Evolutionary conservation across 225 moss, liverwort and hornwort species (phyloP).

Genomic region (Physcomitrium patens): DNA sequence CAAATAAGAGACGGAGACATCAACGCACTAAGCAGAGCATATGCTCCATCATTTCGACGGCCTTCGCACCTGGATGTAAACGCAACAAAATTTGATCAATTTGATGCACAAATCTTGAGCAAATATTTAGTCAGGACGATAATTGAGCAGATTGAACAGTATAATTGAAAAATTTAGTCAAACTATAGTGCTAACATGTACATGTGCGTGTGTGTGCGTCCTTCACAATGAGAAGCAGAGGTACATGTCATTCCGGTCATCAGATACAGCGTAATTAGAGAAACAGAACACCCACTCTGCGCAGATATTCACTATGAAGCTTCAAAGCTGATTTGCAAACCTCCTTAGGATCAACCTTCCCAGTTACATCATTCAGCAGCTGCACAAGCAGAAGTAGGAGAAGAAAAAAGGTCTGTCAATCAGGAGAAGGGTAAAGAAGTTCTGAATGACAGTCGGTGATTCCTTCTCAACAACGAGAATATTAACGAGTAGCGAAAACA

Average conservation of each 20-base stretch:
- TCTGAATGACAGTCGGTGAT: neutral
- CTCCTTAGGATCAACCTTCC: constrained; percentile 86
- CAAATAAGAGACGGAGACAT: neutral
- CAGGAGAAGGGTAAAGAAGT: too few relatives aligned
- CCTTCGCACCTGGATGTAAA: constrained; percentile 46
- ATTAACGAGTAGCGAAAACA: neutral
- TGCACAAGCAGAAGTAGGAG: constrained; percentile 34
- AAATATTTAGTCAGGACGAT: neutral
- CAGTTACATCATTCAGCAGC: constrained; percentile 91
- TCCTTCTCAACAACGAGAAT: neutral
- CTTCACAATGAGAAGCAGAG: too few relatives aligned
- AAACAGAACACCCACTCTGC: constrained; percentile 60
- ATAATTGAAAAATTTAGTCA: neutral
- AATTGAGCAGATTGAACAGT: neutral
- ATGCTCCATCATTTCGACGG: constrained; percentile 29
- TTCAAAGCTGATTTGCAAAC: constrained; percentile 87
- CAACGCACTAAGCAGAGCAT: neutral
- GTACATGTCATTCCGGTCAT: too few relatives aligned
- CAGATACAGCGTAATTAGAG: too few relatives aligned
- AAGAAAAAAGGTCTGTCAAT: too few relatives aligned
- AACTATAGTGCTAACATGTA: too few relatives aligned
- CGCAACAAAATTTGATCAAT: constrained; percentile 10
- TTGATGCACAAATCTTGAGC: neutral
- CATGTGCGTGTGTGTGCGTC: too few relatives aligned
- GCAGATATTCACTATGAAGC: constrained; percentile 87